A percentile compares a stretch with the other conserved stretches of the same genome.
Evolutionary conservation across 768 basidiomycete genomes (phyloP).

Genomic region (Boletus fagicola): DNA sequence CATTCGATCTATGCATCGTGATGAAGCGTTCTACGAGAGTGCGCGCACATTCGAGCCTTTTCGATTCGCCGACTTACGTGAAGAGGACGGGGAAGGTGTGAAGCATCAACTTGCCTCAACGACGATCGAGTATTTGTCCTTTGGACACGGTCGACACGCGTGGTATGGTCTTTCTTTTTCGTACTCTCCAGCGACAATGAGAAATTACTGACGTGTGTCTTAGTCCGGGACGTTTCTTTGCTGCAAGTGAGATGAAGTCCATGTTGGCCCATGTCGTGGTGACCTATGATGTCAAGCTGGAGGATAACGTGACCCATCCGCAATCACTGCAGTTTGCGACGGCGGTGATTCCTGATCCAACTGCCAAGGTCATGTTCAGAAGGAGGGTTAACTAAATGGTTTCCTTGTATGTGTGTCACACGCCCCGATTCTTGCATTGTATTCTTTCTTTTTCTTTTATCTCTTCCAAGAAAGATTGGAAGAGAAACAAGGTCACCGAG

Average conservation of each 20-base stretch:
- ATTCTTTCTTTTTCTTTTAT: too few species aligned
- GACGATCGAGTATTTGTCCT: constrained; percentile 33
- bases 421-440: neutral
- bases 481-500: too few species aligned
- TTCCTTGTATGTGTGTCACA: neutral
- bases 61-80: constrained; percentile 4
- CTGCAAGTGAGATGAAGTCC: constrained; percentile 7
- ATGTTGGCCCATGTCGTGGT: constrained; percentile 15
- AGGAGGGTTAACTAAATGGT: neutral
- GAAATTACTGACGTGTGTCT: neutral
- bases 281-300: constrained; percentile 10
- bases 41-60: constrained; percentile 9
- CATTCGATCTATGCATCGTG: constrained; percentile 19
- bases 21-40: neutral
- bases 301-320: neutral
- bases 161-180: neutral
- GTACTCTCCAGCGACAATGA: neutral
- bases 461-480: too few species aligned
- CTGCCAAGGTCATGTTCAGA: neutral
- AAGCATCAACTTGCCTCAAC: constrained; percentile 38
- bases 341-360: neutral
- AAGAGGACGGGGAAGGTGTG: constrained; percentile 33
- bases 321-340: neutral
- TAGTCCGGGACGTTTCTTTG: constrained; percentile 21
- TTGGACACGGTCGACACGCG: constrained; percentile 14